Percentiles rank a stretch among this genome's conserved stretches.
These are phyloP conservation scores for Zygosaccharomyces siamensis DNA, from an alignment of 805 yeast genomes.

Conservation along the genomic window DNA sequence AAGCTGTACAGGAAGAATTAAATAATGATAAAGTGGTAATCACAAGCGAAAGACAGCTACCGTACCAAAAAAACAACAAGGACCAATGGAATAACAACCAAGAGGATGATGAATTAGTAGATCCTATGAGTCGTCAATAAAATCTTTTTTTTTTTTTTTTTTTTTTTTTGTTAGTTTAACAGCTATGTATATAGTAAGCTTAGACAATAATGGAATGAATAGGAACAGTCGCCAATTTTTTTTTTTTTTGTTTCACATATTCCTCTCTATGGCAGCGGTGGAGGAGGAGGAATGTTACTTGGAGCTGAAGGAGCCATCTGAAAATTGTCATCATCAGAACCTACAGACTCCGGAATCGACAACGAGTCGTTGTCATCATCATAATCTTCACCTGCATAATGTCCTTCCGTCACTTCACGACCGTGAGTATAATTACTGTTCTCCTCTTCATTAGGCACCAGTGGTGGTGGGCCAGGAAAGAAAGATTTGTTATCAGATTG, in stretches of 20 bases:
- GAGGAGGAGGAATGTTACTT: slow-evolving; percentile 30
- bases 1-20: slow-evolving; percentile 33
- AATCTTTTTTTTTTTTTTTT: slow-evolving; percentile 6
- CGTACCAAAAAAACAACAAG: background rate
- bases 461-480: slow-evolving; percentile 16
- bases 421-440: background rate
- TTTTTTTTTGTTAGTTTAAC: no score
- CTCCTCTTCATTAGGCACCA: background rate
- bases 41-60: slow-evolving; percentile 1
- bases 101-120: slow-evolving; percentile 34
- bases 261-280: slow-evolving; percentile 23
- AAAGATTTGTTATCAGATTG: slow-evolving; percentile 10
- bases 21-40: slow-evolving; percentile 23
- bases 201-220: background rate
- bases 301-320: slow-evolving; percentile 18
- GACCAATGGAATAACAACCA: background rate
- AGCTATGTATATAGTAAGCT: slow-evolving; percentile 8
- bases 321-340: slow-evolving; percentile 25
- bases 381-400: no score
- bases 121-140: slow-evolving; percentile 34
- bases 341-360: slow-evolving; percentile 36
- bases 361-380: slow-evolving; percentile 29
- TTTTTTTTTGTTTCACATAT: slow-evolving; percentile 5
- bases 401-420: slow-evolving; percentile 7
- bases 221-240: background rate